Evolutionary conservation across 805 yeast genomes (phyloP), one percentile per base, ranked within the genome.

Genomic region (Yarrowia divulgata): DNA sequence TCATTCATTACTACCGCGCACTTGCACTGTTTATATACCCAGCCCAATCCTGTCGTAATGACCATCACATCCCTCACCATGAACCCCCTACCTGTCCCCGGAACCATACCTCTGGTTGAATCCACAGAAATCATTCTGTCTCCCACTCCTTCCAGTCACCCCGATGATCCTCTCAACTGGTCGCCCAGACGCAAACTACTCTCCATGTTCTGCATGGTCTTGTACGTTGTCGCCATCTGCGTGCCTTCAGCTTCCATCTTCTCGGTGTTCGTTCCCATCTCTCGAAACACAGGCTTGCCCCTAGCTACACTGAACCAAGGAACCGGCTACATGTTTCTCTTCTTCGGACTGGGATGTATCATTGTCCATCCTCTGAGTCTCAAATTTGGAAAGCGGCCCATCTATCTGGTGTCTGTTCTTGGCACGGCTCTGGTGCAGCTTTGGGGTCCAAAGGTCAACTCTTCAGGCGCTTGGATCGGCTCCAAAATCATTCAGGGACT

Each of bases 131-230:
- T 42, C 46, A 42, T 42, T n/a, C 46, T 42, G 10, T 42, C 46
- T 55, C 92, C 93, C 35, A 85, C 85, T 7, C 93, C 93, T 1
- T 83, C 89, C 0, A 85, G 83, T 64, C 88, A 88, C 71, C 90
- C 91, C 4, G 85, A 88, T 71, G 93, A 89, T 73, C 92, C 92
- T 0, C 78, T 89, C 68, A 88, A 87, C 73, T 89, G 92, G 92
- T 68, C 85, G 0, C 75, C 73, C 23, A 70, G 74, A 45, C 81
- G 90, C 55, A 87, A 87, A 73, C 76, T 79, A 76, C 58, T 84
- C 35, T 81, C 83, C 54, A 77, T 85, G 66, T 77, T 83, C 8
- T 37, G 76, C 58, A 73, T 77, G n/a, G 70, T 75, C 52, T 67
- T 74, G 18, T 84, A 82, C 71, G 80, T 82, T 5, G 79, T 80